Conservation (phyloP, 2,329 filamentous ascomycete species). For the Calonectria hongkongensis region DNA sequence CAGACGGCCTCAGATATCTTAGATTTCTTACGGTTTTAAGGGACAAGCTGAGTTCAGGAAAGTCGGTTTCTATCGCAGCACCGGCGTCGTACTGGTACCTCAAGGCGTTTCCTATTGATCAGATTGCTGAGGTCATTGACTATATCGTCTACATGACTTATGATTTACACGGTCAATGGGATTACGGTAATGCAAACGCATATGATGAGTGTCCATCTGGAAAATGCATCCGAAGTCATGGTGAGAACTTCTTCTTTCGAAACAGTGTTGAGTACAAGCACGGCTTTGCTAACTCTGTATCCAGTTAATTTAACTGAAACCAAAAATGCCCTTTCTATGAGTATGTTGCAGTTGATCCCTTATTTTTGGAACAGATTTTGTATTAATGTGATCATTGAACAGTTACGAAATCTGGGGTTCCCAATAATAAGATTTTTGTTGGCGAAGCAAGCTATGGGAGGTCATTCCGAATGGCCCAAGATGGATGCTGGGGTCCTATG, state of each 20-base stretch:
- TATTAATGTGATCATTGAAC: background rate
- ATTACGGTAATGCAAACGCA: constrained; percentile 50
- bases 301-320: constrained; percentile 62
- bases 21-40: constrained; percentile 47
- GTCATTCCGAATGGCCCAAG: constrained; percentile 54
- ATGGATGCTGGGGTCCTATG: constrained; percentile 39
- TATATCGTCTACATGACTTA: constrained; percentile 63
- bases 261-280: too few relatives aligned
- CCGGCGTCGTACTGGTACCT: constrained; percentile 44
- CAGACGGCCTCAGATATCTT: constrained; percentile 51
- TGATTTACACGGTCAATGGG: constrained; percentile 57
- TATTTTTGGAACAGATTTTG: background rate
- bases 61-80: constrained; percentile 42
- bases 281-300: too few relatives aligned
- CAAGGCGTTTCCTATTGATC: constrained; percentile 40
- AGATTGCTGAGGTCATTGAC: constrained; percentile 54
- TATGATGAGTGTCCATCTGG: constrained; percentile 52
- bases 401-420: constrained; percentile 49
- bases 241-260: background rate
- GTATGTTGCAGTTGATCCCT: background rate
- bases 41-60: constrained; percentile 14
- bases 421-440: constrained; percentile 39
- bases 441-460: constrained; percentile 50
- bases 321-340: constrained; percentile 55
- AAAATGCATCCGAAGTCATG: constrained; percentile 57